Conservation (phyloP, 192 early-diverging fungal genomes). For the Paraglomus brasilianum region DNA sequence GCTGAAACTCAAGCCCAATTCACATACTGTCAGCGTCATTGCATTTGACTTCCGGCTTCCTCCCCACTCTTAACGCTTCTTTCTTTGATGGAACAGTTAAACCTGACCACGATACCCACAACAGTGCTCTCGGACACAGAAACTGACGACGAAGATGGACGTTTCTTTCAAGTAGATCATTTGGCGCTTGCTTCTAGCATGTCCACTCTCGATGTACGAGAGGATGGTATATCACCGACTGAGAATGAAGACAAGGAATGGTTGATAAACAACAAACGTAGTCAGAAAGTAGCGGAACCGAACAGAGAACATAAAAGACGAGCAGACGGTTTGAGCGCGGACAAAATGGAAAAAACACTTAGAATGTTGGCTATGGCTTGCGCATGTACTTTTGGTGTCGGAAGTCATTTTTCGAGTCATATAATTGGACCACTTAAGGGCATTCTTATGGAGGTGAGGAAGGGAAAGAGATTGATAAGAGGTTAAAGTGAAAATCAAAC, state of each 20-base stretch:
- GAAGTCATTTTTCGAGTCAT: conserved; percentile 73
- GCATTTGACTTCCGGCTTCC: no score
- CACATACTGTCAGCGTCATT: no score
- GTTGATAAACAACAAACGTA: conserved; percentile 3
- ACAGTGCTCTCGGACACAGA: neutral
- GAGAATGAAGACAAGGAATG: conserved; percentile 1
- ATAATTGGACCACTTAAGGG: conserved; percentile 73
- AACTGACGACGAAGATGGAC: conserved; percentile 10
- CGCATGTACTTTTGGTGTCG: conserved; percentile 50
- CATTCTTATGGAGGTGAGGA: conserved; percentile 69
- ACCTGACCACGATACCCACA: conserved; percentile 11
- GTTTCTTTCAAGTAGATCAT: neutral
- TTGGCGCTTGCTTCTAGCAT: neutral
- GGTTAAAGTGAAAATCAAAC: neutral
- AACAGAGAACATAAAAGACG: conserved; percentile 7
- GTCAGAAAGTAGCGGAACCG: neutral
- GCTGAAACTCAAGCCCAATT: no score
- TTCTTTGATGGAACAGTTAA: conserved; percentile 1
- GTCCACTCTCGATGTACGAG: neutral
- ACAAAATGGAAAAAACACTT: conserved; percentile 6
- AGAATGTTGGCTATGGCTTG: conserved; percentile 32
- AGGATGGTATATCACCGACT: neutral
- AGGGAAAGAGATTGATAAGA: neutral
- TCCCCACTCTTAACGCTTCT: no score
- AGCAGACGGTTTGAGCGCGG: conserved; percentile 8